Evolutionary conservation across 2,329 filamentous ascomycete species (phyloP).

Genomic region (Talaromyces sp.): DNA sequence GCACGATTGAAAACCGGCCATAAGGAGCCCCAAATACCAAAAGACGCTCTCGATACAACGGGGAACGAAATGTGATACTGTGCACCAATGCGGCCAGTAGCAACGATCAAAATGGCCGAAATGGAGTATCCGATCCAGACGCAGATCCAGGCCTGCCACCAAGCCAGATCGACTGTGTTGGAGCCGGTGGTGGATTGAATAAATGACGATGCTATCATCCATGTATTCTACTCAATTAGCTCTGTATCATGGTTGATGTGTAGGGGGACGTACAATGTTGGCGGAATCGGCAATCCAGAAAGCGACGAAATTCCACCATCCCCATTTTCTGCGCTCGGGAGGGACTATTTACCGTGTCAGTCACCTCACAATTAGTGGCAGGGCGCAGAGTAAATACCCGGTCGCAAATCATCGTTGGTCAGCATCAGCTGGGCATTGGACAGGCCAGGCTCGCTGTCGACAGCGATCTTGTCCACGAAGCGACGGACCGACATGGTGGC

Average conservation of each 20-base stretch:
- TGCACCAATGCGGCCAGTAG: constrained; percentile 80
- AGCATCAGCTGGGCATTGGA: constrained; percentile 80
- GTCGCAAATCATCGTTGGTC: constrained; percentile 77
- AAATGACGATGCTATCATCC: constrained; percentile 89
- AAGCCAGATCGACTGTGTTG: constrained; percentile 56
- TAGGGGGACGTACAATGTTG: constrained; percentile 60
- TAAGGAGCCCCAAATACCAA: constrained; percentile 83
- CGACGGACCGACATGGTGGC: constrained; percentile 22
- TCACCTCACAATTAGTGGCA: background rate
- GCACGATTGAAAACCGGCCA: constrained; percentile 89
- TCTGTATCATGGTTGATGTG: background rate
- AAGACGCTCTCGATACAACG: constrained; percentile 72
- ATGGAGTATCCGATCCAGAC: constrained; percentile 85
- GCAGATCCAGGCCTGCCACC: constrained; percentile 91
- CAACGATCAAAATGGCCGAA: constrained; percentile 69
- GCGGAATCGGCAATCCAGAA: constrained; percentile 86
- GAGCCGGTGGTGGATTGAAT: constrained; percentile 60
- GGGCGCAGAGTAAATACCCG: constrained; percentile 40
- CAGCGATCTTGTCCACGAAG: constrained; percentile 61
- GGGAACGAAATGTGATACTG: constrained; percentile 89
- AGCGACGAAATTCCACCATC: constrained; percentile 80
- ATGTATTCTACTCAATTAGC: constrained; percentile 62
- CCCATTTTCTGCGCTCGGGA: constrained; percentile 76
- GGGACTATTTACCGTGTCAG: constrained; percentile 57
- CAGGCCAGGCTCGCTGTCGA: constrained; percentile 73